Evolutionary conservation across 371 early-diverging fungal species (phyloP), one percentile per base, ranked within the genome.

Genomic region (Parasitella parasitica): DNA sequence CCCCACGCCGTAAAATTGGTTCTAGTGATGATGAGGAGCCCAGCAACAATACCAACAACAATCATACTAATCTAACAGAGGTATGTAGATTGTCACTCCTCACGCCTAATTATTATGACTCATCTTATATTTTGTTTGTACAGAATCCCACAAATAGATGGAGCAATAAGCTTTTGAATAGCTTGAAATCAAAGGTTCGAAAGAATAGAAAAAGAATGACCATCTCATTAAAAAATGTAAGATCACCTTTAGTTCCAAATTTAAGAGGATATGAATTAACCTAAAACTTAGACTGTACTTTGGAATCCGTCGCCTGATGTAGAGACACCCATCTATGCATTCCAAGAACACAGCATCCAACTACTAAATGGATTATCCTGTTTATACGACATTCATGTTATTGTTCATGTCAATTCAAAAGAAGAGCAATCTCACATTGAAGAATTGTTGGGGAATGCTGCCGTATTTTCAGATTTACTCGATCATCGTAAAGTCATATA

Each of bases 241-340:
- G 60, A 24, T 6, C 27, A 20, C 43, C 18, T 30, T 9, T 9
- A 20, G 16, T 41, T n/a, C n/a, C n/a, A n/a, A n/a, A n/a, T n/a
- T n/a, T n/a, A n/a, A n/a, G n/a, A n/a, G n/a, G n/a, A n/a, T n/a
- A n/a, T n/a, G n/a, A n/a, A n/a, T n/a, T n/a, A n/a, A n/a, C n/a
- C n/a, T n/a, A n/a, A n/a, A n/a, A n/a, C n/a, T 53, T 38, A 81
- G 82, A 75, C 77, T 48, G 68, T 78, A 5, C 59, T 81, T 32
- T 81, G 82, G 82, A 81, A 81, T 50, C 82, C 82, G 34, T 81
- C 82, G 11, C 71, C 77, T n/a, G 82, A 81, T 57, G 67, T 78
- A 16, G 61, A 72, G 32, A 69, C 69, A 24, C 76, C 78, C 32
- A 77, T 75, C 34, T 75, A 77, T 58, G 82, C 77, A 6, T 81